phyloP scores from a whole-genome alignment of 768 basidiomycete genomes.

The Phylloporus rhodoxanthus region DNA sequence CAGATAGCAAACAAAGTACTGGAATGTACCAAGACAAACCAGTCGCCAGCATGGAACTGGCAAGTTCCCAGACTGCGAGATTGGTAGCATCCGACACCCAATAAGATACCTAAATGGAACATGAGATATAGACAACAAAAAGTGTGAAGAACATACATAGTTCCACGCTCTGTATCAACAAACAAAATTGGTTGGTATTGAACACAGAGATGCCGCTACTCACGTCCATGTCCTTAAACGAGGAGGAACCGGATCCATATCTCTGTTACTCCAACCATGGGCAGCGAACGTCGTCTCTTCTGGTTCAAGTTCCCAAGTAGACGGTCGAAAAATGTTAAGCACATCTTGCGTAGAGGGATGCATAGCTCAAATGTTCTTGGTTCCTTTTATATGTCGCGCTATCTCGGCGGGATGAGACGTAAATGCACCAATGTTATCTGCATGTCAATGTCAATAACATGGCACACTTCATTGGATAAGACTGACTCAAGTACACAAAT shows the following conservation, averaged over 20 bases:
- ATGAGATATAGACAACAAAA: conserved; percentile 27
- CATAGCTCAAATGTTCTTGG: conserved; percentile 5
- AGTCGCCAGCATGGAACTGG: conserved; percentile 70
- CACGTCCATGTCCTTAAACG: conserved; percentile 57
- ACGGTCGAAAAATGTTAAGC: neutral
- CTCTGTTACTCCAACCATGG: conserved; percentile 62
- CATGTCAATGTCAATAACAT: neutral
- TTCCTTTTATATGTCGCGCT: conserved; percentile 6
- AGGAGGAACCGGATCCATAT: conserved; percentile 71
- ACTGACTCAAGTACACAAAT: neutral
- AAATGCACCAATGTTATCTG: neutral
- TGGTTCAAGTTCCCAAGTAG: conserved; percentile 29
- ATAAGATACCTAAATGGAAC: conserved; percentile 3
- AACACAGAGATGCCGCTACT: conserved; percentile 8
- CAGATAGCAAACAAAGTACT: neutral
- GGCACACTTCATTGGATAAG: neutral
- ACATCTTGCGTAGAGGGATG: neutral
- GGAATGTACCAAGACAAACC: conserved; percentile 60
- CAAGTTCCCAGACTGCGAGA: conserved; percentile 34
- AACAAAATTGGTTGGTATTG: neutral
- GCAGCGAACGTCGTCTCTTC: conserved; percentile 47
- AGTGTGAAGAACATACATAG: conserved; percentile 47
- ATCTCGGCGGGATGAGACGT: conserved; percentile 1
- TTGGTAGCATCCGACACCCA: conserved; percentile 26
- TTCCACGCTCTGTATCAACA: conserved; percentile 44